Evolutionary conservation across 2,329 filamentous ascomycete genomes (phyloP).

Genomic region (Pyricularia grisea): DNA sequence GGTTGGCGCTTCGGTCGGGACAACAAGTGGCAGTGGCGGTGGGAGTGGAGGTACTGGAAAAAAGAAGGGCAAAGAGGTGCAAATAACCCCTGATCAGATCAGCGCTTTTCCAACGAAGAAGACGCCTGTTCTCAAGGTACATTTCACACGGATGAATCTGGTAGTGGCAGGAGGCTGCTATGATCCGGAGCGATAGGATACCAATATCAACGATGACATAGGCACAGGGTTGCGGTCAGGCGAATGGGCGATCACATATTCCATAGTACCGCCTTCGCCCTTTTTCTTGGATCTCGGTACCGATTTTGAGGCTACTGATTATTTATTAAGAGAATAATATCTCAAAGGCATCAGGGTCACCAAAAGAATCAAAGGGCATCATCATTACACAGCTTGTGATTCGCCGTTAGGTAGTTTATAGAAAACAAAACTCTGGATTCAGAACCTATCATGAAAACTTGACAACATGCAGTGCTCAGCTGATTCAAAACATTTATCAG

Average conservation of each 20-base stretch:
- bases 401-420: neutral
- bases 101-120: slow-evolving; percentile 94
- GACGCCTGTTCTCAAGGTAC: slow-evolving; percentile 84
- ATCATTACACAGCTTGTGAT: neutral
- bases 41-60: slow-evolving; percentile 26
- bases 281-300: neutral
- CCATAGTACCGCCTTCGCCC: neutral
- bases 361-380: neutral
- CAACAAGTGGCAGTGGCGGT: slow-evolving; percentile 19
- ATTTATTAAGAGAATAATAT: neutral
- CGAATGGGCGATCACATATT: neutral
- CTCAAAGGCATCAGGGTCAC: neutral
- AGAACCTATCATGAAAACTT: too few species aligned
- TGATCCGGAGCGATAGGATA: slow-evolving; percentile 27
- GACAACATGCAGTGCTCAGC: neutral
- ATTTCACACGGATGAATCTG: slow-evolving; percentile 92
- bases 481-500: too few species aligned
- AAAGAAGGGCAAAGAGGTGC: slow-evolving; percentile 85
- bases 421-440: neutral
- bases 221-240: neutral
- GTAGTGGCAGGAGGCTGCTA: slow-evolving; percentile 75
- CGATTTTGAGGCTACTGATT: neutral
- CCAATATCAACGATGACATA: neutral
- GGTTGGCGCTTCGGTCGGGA: slow-evolving; percentile 20
- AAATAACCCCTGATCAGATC: slow-evolving; percentile 88